Evolutionary conservation across 108 stramenopile species (phyloP), one percentile per base, ranked within the genome.

Genomic region (Cyclotella atomus): DNA sequence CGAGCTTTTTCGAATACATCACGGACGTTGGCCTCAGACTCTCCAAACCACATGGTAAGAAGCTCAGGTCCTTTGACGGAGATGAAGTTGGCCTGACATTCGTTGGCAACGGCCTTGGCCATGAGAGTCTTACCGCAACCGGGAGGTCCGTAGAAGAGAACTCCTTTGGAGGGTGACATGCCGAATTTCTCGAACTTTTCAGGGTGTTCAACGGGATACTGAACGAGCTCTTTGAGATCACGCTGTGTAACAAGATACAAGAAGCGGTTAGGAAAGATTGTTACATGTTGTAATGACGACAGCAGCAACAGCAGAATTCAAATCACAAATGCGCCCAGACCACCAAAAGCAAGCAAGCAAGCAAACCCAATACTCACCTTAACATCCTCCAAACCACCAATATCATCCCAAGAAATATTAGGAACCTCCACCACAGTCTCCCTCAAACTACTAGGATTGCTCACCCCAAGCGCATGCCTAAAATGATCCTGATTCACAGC

Each of bases 11-110:
- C 98, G 77, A 99, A 99, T n/a, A 99, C 96, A 79, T 99, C 98
- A 73, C 99, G 96, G 43, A 99, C 98, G 84, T 99, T 99, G 35
- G 97, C 96, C 85, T 99, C 99, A 47, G 95, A 96, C 86, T 99
- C 99, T 74, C 99, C 99, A 75, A 99, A 99, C 99, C 99, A 99
- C 99, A 99, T 99, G 83, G 99, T 99, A 75, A 99, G 92, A 27
- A 99, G 92, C 87, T 99, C 99, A 34, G 99, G 99, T 61, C 99
- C 98, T 92, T 99, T 98, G 65, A 97, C 95, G 32, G 95, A 97
- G 73, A 98, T 97, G 77, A 98, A 99, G 79, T 99, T 98, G 50
- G 97, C 97, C 75, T 97, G 96, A 81, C 99, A 99, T 77, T 99
- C 99, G 84, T 99, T 99, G 66, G 99, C 99, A 23, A 99, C 99